Evolutionary conservation across 306 rosid species (phyloP), one percentile per base, ranked within the genome.

Genomic region (Quercus wislizeni): DNA sequence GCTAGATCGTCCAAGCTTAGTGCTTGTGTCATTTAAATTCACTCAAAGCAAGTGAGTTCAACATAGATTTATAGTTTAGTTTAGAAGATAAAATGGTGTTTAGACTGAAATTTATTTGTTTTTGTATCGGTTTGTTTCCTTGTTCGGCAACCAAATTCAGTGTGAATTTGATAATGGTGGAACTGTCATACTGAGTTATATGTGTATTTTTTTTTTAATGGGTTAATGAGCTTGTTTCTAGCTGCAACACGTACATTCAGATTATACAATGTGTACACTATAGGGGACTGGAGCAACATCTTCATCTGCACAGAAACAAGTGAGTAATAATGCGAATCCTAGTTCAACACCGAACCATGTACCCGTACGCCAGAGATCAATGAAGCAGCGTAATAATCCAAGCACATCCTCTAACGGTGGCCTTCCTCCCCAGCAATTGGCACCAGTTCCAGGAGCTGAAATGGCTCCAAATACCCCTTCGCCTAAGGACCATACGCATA

Each of bases 401-500:
- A 75, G 76, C 82, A 83, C 77, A n/a, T 83, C 90, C 70, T 78
- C 89, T 80, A 85, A 82, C 68, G 90, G 92, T 67, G 90, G 87
- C 38, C 80, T 73, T 33, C 71, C 85, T 15, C 97, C 78, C 33
- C 92, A 80, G 55, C 86, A 84, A 79, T 84, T 76, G 1, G 74
- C 85, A 69, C 78, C 85, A 55, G 85, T 81, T 79, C 74, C 87
- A 4, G 65, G 23, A 33, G 81, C 82, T 76, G 88, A 89, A 77
- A 65, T 78, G 0, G 77, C 87, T 78, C 72, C 87, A 33, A 88
- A 64, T 71, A 88, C 68, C 77, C 83, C 89, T 30, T 80, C 86
- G 69, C 59, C 88, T 0, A 94, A 75, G 86, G 93, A 91, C 41
- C 88, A 92, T 79, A 18, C 83, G 19, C 93, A 82, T 35, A 87